Percentiles rank a stretch among this genome's conserved stretches.
Evolutionary conservation across 2,329 filamentous ascomycete species (phyloP).

Genomic region (Beauveria rudraprayagi): DNA sequence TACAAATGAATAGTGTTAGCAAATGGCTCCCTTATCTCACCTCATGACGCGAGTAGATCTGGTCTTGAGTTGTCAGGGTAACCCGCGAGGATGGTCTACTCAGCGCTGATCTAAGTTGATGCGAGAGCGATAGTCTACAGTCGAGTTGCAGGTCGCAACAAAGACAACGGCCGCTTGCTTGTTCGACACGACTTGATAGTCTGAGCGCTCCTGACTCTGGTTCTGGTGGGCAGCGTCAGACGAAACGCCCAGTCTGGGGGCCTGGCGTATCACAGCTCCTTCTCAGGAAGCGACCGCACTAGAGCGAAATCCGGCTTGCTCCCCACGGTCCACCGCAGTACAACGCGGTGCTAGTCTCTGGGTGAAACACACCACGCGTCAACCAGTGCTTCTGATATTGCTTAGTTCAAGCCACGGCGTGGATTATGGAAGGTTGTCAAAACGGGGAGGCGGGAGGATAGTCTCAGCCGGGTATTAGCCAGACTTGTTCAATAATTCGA

Average conservation of each 20-base stretch:
- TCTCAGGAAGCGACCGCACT: not conserved
- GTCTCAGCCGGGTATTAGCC: not conserved
- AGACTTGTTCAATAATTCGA: not conserved
- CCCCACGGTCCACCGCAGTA: not conserved
- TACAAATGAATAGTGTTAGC: not conserved
- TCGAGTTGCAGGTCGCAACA: not conserved
- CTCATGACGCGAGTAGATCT: not conserved
- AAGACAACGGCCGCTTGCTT: not conserved
- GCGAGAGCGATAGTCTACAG: not conserved
- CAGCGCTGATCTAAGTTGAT: not conserved
- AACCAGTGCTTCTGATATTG: not conserved
- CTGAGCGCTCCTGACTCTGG: not conserved
- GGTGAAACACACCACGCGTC: slow-evolving; percentile 2
- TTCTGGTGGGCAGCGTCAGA: not conserved
- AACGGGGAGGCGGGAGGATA: not conserved
- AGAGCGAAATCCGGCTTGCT: not conserved
- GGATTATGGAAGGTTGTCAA: not conserved
- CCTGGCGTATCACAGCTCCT: not conserved
- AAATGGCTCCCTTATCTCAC: not conserved
- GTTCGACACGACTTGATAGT: not conserved
- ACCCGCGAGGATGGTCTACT: not conserved
- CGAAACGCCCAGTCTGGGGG: slow-evolving; percentile 1
- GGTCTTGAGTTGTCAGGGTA: not conserved
- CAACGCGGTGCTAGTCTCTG: not conserved
- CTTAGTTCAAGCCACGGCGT: not conserved